Percentiles rank a stretch among this genome's conserved stretches.
These are phyloP conservation scores for Boletus sp. DNA, from an alignment of 768 basidiomycete genomes.

Conservation along the genomic window DNA sequence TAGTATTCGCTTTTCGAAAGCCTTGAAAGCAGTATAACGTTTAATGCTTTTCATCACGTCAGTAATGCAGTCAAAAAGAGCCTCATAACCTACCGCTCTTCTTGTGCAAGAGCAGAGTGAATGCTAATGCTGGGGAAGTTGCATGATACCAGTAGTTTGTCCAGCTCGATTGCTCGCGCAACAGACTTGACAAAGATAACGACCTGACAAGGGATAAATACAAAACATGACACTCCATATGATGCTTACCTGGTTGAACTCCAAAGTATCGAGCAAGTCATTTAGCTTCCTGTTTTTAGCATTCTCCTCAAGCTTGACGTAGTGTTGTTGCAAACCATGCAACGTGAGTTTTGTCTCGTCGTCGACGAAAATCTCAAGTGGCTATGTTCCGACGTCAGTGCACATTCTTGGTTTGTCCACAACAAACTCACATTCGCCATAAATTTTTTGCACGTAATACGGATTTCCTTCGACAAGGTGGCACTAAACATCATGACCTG, in stretches of 20 bases:
- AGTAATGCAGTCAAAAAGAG: neutral
- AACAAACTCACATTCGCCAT: conserved; percentile 85
- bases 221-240: neutral
- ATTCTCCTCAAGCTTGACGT: conserved; percentile 92
- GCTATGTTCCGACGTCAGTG: conserved; percentile 46
- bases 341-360: conserved; percentile 98
- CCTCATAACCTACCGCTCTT: conserved; percentile 77
- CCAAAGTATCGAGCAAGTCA: conserved; percentile 89
- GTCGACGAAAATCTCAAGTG: conserved; percentile 98
- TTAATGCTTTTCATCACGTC: conserved; percentile 57
- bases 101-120: conserved; percentile 91
- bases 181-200: conserved; percentile 99
- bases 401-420: neutral
- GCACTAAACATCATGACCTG: conserved; percentile 99
- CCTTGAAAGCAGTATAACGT: conserved; percentile 97
- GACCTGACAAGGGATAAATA: conserved; percentile 52
- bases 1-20: conserved; percentile 98
- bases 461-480: conserved; percentile 94
- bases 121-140: conserved; percentile 98
- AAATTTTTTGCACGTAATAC: conserved; percentile 98
- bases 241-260: conserved; percentile 88
- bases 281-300: conserved; percentile 97
- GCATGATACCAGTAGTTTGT: conserved; percentile 93
- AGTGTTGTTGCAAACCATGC: conserved; percentile 98
- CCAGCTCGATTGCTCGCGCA: conserved; percentile 91